Evolutionary conservation across 805 yeast species (phyloP).

Genomic region (Yamadazyma scolyti): DNA sequence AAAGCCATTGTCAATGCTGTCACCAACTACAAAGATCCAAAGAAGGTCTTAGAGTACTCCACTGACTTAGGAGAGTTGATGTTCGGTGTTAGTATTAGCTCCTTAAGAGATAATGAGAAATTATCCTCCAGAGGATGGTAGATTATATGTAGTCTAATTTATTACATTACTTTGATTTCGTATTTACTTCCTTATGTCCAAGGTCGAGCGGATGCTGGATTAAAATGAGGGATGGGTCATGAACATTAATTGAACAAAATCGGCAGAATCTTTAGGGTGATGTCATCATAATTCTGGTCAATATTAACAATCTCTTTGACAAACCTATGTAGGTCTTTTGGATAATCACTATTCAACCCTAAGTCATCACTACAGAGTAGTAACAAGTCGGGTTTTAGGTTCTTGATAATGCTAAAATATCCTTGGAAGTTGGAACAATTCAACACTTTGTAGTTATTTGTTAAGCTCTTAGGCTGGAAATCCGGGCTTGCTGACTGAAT

Average conservation of each 20-base stretch:
- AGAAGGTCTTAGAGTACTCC: conserved; percentile 57
- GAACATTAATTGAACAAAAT: no score
- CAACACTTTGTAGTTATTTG: conserved; percentile 35
- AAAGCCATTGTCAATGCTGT: conserved; percentile 78
- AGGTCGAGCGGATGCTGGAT: not conserved
- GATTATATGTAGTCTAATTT: conserved; percentile 3
- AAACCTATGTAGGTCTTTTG: conserved; percentile 34
- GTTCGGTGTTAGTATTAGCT: conserved; percentile 65
- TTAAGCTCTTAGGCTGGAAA: conserved; percentile 16
- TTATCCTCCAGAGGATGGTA: conserved; percentile 55
- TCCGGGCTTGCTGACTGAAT: conserved; percentile 12
- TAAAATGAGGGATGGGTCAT: no score
- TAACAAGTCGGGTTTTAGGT: conserved; percentile 38
- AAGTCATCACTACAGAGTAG: conserved; percentile 40
- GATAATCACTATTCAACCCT: conserved; percentile 25
- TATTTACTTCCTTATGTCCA: not conserved
- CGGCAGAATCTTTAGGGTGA: conserved; percentile 13
- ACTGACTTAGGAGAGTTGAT: conserved; percentile 72
- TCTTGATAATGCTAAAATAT: conserved; percentile 35
- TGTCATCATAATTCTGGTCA: conserved; percentile 16
- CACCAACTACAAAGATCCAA: conserved; percentile 62
- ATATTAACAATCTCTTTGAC: conserved; percentile 30
- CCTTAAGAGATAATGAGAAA: conserved; percentile 43
- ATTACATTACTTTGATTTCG: not conserved
- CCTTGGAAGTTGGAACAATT: conserved; percentile 39